phyloP scores from a whole-genome alignment of 2,329 filamentous ascomycete genomes.

The Hypoxylon sp. region DNA sequence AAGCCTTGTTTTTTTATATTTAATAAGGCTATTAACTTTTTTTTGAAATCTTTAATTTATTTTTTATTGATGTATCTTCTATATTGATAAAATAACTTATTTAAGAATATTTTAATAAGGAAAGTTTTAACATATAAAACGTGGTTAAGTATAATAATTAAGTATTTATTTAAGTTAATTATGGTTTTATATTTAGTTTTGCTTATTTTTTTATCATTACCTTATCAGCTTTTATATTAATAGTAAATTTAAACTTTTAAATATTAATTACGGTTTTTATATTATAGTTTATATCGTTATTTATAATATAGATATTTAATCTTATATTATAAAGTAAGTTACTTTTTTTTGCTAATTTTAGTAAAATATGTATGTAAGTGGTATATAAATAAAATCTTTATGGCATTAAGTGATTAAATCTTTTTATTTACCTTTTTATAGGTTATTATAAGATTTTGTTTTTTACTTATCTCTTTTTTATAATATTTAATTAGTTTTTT shows the following conservation, averaged over 20 bases:
- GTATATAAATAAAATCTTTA: not conserved
- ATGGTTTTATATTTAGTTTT: not conserved
- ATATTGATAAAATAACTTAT: not conserved
- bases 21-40: too few species aligned
- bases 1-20: too few species aligned
- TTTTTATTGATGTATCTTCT: not conserved
- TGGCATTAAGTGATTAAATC: not conserved
- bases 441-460: not conserved
- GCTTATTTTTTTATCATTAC: not conserved
- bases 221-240: not conserved
- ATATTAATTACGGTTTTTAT: not conserved
- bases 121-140: not conserved
- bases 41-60: not conserved
- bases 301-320: not conserved
- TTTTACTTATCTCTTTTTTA: not conserved
- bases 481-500: not conserved
- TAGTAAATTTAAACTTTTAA: not conserved
- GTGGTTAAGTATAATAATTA: not conserved
- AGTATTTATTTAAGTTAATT: not conserved
- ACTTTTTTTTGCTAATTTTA: not conserved
- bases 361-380: not conserved
- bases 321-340: not conserved
- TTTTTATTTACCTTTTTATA: not conserved
- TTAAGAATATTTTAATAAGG: not conserved
- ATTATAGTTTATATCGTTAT: slow-evolving; percentile 1